These are phyloP conservation scores for Fraxinus platypoda DNA, from an alignment of 305 asterid genomes.

Conservation along the genomic window DNA sequence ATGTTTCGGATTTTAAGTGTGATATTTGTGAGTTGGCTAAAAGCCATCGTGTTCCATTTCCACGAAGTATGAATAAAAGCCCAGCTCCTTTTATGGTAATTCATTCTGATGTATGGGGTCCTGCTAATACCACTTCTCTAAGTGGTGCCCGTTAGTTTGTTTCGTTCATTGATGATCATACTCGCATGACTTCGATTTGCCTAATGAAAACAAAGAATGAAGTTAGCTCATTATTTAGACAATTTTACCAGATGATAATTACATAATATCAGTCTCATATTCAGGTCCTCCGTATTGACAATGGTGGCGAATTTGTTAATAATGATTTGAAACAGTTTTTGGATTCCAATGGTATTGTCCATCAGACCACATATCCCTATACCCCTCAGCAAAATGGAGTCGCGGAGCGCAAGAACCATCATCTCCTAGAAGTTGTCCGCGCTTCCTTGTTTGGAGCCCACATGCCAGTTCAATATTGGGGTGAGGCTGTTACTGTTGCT, in stretches of 20 bases:
- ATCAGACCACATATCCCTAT: background rate
- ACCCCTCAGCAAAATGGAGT: background rate
- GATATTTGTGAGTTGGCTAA: background rate
- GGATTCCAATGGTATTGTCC: background rate
- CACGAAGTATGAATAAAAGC: background rate
- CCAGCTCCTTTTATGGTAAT: background rate
- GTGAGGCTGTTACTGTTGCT: background rate
- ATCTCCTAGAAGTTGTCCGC: background rate
- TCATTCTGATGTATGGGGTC: background rate
- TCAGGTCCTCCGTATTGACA: background rate
- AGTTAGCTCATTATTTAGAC: background rate
- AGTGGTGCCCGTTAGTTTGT: background rate
- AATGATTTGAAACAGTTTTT: background rate
- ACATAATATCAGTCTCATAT: slow-evolving; percentile 1
- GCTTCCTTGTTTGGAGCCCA: background rate
- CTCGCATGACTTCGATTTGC: background rate
- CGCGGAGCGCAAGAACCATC: background rate
- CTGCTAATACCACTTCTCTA: background rate
- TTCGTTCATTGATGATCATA: background rate
- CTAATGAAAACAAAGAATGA: background rate
- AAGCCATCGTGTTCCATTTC: background rate
- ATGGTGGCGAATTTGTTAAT: background rate
- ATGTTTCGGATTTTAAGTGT: background rate
- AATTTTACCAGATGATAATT: background rate
- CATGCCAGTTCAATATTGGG: background rate